Evolutionary conservation across 768 basidiomycete genomes (phyloP), one percentile per base, ranked within the genome.

Genomic region (Suillus plorans): DNA sequence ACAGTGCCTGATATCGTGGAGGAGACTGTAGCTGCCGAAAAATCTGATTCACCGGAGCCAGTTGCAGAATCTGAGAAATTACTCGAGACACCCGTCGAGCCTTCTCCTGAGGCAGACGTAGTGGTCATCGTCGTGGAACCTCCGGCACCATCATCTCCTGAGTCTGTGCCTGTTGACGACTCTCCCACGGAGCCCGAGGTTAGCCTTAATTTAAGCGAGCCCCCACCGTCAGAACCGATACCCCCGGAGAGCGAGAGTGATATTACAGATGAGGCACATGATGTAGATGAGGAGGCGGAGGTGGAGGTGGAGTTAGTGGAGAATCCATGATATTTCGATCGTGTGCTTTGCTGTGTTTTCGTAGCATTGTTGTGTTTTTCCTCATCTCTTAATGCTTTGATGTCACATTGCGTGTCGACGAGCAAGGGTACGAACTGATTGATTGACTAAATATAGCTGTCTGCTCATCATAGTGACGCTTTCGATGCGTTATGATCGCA

Each of bases 211-310:
- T 63, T 77, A 63, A 74, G 60, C 49, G 76, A 74, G 34, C 76
- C 74, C 52, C 71, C 71, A 14, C 71, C 74, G 34, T 74, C 76
- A 49, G 74, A 76, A 45, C 74, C 76, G 12, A 68, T 76, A 47
- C 74, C 72, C 0, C 74, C 74, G 62, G 74, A 76, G 65, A 76
- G 68, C 62, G 73, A 74, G 63, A 73, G 76, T 68, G 74, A 77
- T 72, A 77, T 76, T 69, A 73, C 74, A 66, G 76, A 77, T 49
- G 74, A 77, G 62, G 71, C 60, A 52, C 65, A 55, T 62, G 73
- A 62, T 59, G 67, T 62, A 41, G 60, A 76, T 69, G 70, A 74
- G 31, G 59, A 50, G 22, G 47, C 42, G 66, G 60, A 50, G 31
- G 47, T 47, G 70, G 60, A 60, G 69, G 67, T 66, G 67, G 68